Base-by-base conservation (phyloP, 108 stramenopile species). In the Cyclotella cryptica region DNA sequence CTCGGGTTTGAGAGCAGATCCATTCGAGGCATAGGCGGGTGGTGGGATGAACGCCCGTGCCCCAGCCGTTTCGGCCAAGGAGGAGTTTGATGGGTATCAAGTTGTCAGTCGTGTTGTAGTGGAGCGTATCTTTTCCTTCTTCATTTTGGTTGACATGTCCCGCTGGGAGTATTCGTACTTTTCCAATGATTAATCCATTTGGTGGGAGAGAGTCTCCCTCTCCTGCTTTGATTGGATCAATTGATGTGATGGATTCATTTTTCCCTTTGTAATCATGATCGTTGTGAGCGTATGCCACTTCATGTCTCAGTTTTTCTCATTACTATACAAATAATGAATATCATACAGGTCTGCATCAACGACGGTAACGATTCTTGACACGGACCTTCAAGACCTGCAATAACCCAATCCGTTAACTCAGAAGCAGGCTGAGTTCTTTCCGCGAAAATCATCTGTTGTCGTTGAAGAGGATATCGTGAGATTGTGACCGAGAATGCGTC, bases 11-110 rank as follows among this genome's bases (percentile, higher is more conserved):
- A n/a, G 39, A 19, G 29, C 29, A 47, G 39, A 92, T 61, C 81
- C 86, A 93, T 72, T 85, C 79, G 41, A 93, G 65, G 66, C 92
- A 93, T 17, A 93, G 78, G 44, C 89, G 86, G 35, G 92, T 93
- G 1, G 92, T 89, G 15, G 89, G 88, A 67, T 93, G 92, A 45
- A 90, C 90, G 8, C 92, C 92, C 7, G 92, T 89, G 26, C 92
- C 92, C 66, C 72, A 79, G 22, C 73, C 79, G 22, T 74, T 74
- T 26, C 79, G 15, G 7, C 63, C 79, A 19, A 53, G 14, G 17
- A 74, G 57, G 8, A 68, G 57, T 29, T 66, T 45, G 30, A 87
- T 82, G 24, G 66, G 61, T 22, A 75, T 57, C 46, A 72, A 54
- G 21, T 75, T 66, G n/a, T 71, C 81, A 51, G 60, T 58, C 22